Conservation (phyloP, 805 yeast genomes). For the Yamadazyma insecticola region DNA sequence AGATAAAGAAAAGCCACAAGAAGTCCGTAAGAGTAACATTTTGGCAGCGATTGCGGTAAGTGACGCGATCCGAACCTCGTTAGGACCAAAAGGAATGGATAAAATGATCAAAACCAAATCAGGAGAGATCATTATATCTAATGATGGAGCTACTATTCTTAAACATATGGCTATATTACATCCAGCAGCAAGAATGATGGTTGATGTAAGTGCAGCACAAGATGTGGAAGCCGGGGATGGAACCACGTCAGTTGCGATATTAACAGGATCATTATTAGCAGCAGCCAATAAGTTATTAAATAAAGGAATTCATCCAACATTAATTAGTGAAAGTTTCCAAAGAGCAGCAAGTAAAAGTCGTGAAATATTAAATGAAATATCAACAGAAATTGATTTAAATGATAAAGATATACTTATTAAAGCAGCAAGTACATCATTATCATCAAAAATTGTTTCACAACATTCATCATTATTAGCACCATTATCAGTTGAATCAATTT, state of each 20-base stretch:
- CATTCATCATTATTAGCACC: conserved; percentile 84
- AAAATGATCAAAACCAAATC: conserved; percentile 94
- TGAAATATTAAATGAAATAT: conserved; percentile 79
- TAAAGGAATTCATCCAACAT: conserved; percentile 93
- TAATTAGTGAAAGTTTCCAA: conserved; percentile 90
- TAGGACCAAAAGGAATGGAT: conserved; percentile 99
- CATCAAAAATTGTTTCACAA: conserved; percentile 94
- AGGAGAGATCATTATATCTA: conserved; percentile 91
- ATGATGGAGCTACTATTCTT: conserved; percentile 94
- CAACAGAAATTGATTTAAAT: conserved; percentile 67
- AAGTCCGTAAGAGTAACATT: conserved; percentile 84
- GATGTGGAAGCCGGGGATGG: conserved; percentile 99
- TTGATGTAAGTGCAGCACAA: conserved; percentile 95
- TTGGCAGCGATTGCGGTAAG: conserved; percentile 93
- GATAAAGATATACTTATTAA: conserved; percentile 82
- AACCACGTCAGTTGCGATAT: conserved; percentile 93
- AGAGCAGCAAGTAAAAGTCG: conserved; percentile 81
- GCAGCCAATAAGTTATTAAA: conserved; percentile 90
- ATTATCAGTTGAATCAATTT: conserved; percentile 88
- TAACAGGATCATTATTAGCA: conserved; percentile 89
- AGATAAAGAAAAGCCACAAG: conserved; percentile 92
- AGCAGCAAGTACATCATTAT: conserved; percentile 92
- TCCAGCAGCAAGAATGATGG: conserved; percentile 97
- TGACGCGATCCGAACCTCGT: conserved; percentile 89
- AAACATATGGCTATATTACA: conserved; percentile 98